These are phyloP conservation scores for Hericium erinaceus DNA, from an alignment of 768 basidiomycete genomes.

Conservation along the genomic window DNA sequence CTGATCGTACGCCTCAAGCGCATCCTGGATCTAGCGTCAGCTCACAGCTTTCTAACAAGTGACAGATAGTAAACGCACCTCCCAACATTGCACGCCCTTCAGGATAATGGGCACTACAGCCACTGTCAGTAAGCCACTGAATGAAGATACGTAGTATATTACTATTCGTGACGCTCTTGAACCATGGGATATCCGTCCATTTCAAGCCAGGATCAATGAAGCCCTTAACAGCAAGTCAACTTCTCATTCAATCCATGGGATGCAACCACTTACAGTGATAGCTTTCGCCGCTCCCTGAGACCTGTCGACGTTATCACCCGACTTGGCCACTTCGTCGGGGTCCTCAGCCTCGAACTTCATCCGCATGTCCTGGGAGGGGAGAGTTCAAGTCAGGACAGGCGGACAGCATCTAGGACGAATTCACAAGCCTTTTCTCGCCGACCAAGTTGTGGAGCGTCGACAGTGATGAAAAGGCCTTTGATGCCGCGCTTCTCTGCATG, in stretches of 20 bases:
- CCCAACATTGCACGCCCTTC: constrained; percentile 62
- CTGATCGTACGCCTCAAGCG: constrained; percentile 71
- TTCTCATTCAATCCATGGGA: not conserved
- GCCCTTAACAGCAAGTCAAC: constrained; percentile 33
- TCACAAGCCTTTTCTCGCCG: constrained; percentile 58
- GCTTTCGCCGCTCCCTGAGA: constrained; percentile 3
- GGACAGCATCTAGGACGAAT: no score
- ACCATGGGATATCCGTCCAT: constrained; percentile 74
- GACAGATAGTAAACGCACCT: not conserved
- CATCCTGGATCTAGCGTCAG: constrained; percentile 43
- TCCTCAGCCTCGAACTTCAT: not conserved
- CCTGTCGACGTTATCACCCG: not conserved
- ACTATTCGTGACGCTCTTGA: constrained; percentile 48
- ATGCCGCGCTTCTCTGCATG: constrained; percentile 86
- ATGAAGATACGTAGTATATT: not conserved
- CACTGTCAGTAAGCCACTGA: constrained; percentile 1
- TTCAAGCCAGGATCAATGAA: constrained; percentile 88
- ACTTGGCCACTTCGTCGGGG: not conserved
- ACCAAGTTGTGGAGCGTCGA: constrained; percentile 93
- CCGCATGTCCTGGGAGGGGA: constrained; percentile 16
- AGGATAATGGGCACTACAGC: constrained; percentile 75
- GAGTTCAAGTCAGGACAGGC: no score
- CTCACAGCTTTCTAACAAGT: not conserved
- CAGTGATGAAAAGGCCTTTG: constrained; percentile 90
- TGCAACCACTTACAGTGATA: not conserved